Conservation (phyloP, 2,329 filamentous ascomycete species). For the Fusarium annulatum region DNA sequence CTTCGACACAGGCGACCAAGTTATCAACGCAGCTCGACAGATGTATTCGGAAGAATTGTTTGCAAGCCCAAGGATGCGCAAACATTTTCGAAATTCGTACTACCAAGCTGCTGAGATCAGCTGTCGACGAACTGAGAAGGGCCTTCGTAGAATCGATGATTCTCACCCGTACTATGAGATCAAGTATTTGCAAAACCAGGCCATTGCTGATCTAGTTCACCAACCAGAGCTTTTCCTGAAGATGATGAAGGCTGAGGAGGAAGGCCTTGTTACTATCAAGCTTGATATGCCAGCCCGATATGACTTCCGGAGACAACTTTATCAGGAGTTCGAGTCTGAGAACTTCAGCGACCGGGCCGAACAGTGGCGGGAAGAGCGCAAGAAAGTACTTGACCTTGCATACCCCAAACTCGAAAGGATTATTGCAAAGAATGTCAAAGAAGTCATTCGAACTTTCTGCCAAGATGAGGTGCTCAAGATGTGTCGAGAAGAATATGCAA, state of each 20-base stretch:
- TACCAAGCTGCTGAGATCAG: slow-evolving; percentile 87
- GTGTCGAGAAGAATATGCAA: slow-evolving; percentile 88
- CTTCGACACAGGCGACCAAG: slow-evolving; percentile 79
- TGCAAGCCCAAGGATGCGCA: slow-evolving; percentile 88
- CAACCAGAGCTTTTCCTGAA: slow-evolving; percentile 92
- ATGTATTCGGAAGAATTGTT: slow-evolving; percentile 94
- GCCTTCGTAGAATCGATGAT: slow-evolving; percentile 91
- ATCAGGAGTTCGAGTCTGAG: slow-evolving; percentile 89
- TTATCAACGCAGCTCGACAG: slow-evolving; percentile 82
- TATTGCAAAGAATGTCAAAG: slow-evolving; percentile 92
- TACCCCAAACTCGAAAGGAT: slow-evolving; percentile 84
- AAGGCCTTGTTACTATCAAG: slow-evolving; percentile 88
- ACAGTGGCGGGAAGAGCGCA: slow-evolving; percentile 90
- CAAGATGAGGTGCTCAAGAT: slow-evolving; percentile 91
- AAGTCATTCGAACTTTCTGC: slow-evolving; percentile 91
- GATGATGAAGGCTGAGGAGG: slow-evolving; percentile 97
- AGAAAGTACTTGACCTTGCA: slow-evolving; percentile 84
- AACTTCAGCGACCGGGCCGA: slow-evolving; percentile 96
- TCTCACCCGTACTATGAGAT: slow-evolving; percentile 97
- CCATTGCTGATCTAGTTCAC: slow-evolving; percentile 81
- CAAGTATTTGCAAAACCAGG: slow-evolving; percentile 94
- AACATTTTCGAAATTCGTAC: slow-evolving; percentile 83
- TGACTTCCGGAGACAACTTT: slow-evolving; percentile 80
- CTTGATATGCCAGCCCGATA: slow-evolving; percentile 81
- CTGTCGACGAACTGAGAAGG: slow-evolving; percentile 92